Percentiles rank a stretch among this genome's conserved stretches.
Conservation (phyloP, 2,329 filamentous ascomycete species). For the Helotiales sp. region DNA sequence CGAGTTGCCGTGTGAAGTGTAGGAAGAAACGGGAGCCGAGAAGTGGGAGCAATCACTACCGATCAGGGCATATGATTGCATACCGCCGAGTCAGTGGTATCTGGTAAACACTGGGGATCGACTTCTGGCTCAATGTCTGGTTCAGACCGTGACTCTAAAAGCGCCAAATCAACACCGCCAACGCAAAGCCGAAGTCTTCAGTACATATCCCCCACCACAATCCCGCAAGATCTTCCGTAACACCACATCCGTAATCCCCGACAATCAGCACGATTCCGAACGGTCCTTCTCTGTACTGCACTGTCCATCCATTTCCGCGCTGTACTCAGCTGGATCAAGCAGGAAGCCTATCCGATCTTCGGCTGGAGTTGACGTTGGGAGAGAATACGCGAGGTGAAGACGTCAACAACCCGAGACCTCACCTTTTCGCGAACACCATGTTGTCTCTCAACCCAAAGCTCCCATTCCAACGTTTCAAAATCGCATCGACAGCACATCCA, state of each 20-base stretch:
- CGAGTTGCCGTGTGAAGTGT: too few relatives aligned
- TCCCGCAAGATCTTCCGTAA: background rate
- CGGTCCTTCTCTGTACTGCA: background rate
- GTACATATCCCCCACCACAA: background rate
- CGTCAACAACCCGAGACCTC: background rate
- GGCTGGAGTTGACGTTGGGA: background rate
- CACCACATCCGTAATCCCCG: background rate
- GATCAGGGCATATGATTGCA: too few relatives aligned
- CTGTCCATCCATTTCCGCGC: background rate
- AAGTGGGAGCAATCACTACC: too few relatives aligned
- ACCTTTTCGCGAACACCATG: too few relatives aligned
- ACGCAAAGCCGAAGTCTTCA: too few relatives aligned
- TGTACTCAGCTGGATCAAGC: background rate
- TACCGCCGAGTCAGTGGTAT: too few relatives aligned
- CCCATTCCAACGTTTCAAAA: background rate
- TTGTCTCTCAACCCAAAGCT: too few relatives aligned
- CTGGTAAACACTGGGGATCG: too few relatives aligned
- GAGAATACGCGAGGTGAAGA: background rate
- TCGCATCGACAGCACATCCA: background rate
- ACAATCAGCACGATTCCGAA: background rate
- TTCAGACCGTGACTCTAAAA: too few relatives aligned
- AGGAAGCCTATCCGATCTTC: background rate
- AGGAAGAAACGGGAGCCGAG: too few relatives aligned
- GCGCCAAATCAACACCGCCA: background rate
- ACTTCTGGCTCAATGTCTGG: too few relatives aligned